Evolutionary conservation across 2,329 filamentous ascomycete species (phyloP).

Genomic region (Cryphonectria radicalis): DNA sequence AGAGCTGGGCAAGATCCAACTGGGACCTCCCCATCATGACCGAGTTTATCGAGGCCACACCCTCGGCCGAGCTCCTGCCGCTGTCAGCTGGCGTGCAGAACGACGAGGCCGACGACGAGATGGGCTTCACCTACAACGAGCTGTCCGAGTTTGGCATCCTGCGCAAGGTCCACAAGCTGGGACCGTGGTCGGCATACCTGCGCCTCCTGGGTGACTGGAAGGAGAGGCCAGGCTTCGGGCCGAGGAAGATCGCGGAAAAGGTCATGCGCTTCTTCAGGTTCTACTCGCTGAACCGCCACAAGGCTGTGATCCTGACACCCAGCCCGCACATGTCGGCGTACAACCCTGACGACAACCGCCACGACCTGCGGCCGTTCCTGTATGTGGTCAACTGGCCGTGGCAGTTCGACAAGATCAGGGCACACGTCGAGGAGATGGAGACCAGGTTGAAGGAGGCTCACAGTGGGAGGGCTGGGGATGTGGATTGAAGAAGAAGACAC

Average conservation of each 20-base stretch:
- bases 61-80: conserved; percentile 56
- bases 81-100: conserved; percentile 45
- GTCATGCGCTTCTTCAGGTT: conserved; percentile 49
- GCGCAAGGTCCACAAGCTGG: conserved; percentile 47
- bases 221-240: conserved; percentile 37
- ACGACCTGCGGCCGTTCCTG: conserved; percentile 47
- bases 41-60: conserved; percentile 64
- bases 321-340: conserved; percentile 51
- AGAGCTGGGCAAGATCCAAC: conserved; percentile 57
- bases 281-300: conserved; percentile 68
- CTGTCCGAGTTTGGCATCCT: conserved; percentile 45
- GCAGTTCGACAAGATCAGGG: conserved; percentile 48
- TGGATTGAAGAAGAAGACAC: conserved; percentile 8
- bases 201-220: conserved; percentile 46
- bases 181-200: conserved; percentile 46
- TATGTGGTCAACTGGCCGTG: conserved; percentile 46
- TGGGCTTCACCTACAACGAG: conserved; percentile 50
- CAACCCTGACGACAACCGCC: conserved; percentile 47
- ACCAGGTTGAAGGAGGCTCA: conserved; percentile 32
- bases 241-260: conserved; percentile 47
- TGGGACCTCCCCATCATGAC: conserved; percentile 66
- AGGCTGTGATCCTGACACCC: conserved; percentile 64
- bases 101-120: conserved; percentile 46
- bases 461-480: neutral
- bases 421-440: conserved; percentile 41